Percentiles rank a stretch among this genome's conserved stretches.
Evolutionary conservation across 2,329 filamentous ascomycete species (phyloP).

Genomic region (Hypoxylon sp.): DNA sequence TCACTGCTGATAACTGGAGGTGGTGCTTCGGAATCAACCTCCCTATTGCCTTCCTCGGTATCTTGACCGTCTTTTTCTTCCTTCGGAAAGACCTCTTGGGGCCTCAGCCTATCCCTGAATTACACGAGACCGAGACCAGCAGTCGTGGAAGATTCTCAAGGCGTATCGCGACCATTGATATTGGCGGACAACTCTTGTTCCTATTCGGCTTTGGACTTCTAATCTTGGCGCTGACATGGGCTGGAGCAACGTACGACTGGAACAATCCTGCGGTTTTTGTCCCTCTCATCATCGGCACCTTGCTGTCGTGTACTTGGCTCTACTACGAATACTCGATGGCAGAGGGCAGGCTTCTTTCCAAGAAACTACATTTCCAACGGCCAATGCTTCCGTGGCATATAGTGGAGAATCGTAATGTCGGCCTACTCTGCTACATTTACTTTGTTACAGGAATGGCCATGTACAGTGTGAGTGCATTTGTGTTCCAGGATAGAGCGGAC

Average conservation of each 20-base stretch:
- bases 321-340: conserved; percentile 70
- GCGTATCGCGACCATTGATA: conserved; percentile 69
- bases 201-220: conserved; percentile 68
- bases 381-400: conserved; percentile 76
- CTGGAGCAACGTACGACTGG: conserved; percentile 69
- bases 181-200: conserved; percentile 70
- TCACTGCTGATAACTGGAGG: conserved; percentile 71
- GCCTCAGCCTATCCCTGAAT: conserved; percentile 64
- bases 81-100: conserved; percentile 72
- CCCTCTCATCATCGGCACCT: conserved; percentile 63
- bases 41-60: conserved; percentile 67
- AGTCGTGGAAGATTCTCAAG: conserved; percentile 56
- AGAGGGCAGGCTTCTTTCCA: conserved; percentile 62
- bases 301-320: conserved; percentile 61
- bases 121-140: conserved; percentile 54
- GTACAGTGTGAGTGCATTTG: conserved; percentile 59
- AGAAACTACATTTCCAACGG: conserved; percentile 67
- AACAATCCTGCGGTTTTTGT: conserved; percentile 63
- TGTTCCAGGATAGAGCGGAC: conserved; percentile 56
- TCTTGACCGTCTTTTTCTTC: conserved; percentile 69
- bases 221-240: conserved; percentile 70
- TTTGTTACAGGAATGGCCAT: conserved; percentile 71
- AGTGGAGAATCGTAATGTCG: conserved; percentile 70
- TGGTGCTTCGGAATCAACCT: conserved; percentile 78
- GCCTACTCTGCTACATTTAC: conserved; percentile 74